Conservation (phyloP, 2,329 filamentous ascomycete species). For the Trichophaea hybrida region DNA sequence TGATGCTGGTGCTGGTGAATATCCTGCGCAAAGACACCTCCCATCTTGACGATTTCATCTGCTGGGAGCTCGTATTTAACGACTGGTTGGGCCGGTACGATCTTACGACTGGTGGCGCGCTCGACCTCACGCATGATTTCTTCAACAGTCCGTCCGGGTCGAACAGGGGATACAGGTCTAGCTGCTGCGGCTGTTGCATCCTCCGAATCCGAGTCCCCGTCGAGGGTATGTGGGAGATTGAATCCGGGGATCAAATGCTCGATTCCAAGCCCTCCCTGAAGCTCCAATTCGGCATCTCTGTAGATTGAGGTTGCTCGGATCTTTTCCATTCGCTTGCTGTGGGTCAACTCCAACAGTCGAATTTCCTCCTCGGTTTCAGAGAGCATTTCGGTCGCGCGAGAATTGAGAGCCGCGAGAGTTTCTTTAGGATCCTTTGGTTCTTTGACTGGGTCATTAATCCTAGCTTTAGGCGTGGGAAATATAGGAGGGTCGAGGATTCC, state of each 20-base stretch:
- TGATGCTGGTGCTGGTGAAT: no score
- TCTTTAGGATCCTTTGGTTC: slow-evolving; percentile 45
- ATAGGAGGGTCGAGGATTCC: slow-evolving; percentile 60
- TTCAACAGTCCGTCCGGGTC: slow-evolving; percentile 7
- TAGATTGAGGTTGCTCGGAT: slow-evolving; percentile 58
- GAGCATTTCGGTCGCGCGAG: slow-evolving; percentile 58
- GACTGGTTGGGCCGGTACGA: slow-evolving; percentile 10
- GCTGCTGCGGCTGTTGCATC: neutral
- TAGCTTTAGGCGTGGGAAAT: slow-evolving; percentile 36
- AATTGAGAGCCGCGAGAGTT: slow-evolving; percentile 72
- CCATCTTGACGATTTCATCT: slow-evolving; percentile 18
- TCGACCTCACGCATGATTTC: slow-evolving; percentile 17
- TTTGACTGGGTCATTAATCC: slow-evolving; percentile 33
- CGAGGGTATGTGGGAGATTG: neutral
- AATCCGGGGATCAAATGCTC: neutral
- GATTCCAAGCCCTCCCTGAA: slow-evolving; percentile 45
- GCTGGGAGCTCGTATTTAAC: slow-evolving; percentile 11
- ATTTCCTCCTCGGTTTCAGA: slow-evolving; percentile 66
- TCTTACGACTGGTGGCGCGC: slow-evolving; percentile 11
- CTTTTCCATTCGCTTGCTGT: slow-evolving; percentile 59
- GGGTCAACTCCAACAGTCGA: slow-evolving; percentile 65
- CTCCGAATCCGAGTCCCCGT: neutral
- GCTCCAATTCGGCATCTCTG: slow-evolving; percentile 58
- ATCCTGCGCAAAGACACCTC: slow-evolving; percentile 1
- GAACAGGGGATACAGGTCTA: slow-evolving; percentile 5